Evolutionary conservation across 202 grass and related monocot species (phyloP).

Genomic region (Digitaria exilis): DNA sequence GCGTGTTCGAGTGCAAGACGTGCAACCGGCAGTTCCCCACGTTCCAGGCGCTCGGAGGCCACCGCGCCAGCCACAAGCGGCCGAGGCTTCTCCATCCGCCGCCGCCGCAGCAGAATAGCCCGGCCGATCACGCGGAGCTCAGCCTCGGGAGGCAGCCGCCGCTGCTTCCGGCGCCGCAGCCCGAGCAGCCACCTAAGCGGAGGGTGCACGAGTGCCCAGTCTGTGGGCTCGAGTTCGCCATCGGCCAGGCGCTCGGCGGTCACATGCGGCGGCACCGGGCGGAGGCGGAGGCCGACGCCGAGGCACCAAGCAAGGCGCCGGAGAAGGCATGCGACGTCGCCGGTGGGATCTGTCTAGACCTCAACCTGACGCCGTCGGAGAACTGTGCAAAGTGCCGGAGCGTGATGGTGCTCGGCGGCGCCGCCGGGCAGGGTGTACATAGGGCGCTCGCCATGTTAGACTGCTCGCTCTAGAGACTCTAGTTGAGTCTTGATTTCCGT

Average conservation of each 20-base stretch:
- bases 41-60: slow-evolving; percentile 84
- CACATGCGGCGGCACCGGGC: slow-evolving; percentile 85
- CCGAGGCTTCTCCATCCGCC: slow-evolving; percentile 17
- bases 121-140: neutral
- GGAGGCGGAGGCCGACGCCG: slow-evolving; percentile 41
- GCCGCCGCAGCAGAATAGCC: neutral
- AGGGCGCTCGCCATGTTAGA: slow-evolving; percentile 74
- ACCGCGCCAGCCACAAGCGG: slow-evolving; percentile 87
- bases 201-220: slow-evolving; percentile 73
- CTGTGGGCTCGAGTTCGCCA: slow-evolving; percentile 81
- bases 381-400: slow-evolving; percentile 64
- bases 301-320: too few relatives aligned
- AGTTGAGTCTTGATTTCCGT: slow-evolving; percentile 23
- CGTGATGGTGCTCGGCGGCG: slow-evolving; percentile 34
- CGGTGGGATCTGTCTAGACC: slow-evolving; percentile 67
- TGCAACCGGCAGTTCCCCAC: slow-evolving; percentile 76
- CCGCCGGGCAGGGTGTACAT: slow-evolving; percentile 40
- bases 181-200: slow-evolving; percentile 37
- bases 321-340: slow-evolving; percentile 37
- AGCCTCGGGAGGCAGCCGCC: slow-evolving; percentile 28
- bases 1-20: slow-evolving; percentile 91
- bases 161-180: too few relatives aligned
- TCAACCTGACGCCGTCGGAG: slow-evolving; percentile 84
- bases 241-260: slow-evolving; percentile 79
- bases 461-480: slow-evolving; percentile 40